These are phyloP conservation scores for Wickerhamiella kurtzmanii DNA, from an alignment of 805 yeast species.

Conservation along the genomic window DNA sequence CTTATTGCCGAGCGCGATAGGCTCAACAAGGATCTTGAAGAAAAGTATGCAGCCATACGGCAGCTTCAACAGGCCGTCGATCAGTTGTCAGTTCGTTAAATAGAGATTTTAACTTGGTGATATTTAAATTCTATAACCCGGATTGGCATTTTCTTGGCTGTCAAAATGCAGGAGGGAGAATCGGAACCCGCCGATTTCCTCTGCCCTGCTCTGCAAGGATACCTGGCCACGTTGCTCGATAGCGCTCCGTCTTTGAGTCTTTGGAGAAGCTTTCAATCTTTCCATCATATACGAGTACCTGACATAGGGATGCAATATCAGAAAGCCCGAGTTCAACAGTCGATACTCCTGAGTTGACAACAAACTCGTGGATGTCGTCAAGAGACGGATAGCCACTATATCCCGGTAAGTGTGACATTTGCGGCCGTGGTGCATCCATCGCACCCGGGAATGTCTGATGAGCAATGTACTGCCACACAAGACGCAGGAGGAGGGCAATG, in stretches of 20 bases:
- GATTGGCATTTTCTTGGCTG: no score
- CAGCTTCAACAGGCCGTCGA: slow-evolving; percentile 25
- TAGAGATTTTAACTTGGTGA: neutral
- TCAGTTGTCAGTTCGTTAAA: slow-evolving; percentile 9
- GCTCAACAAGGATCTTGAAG: slow-evolving; percentile 85
- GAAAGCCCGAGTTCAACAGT: slow-evolving; percentile 60
- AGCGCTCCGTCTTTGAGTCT: slow-evolving; percentile 35
- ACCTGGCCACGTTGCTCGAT: slow-evolving; percentile 68
- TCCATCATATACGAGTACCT: slow-evolving; percentile 78
- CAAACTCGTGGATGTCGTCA: slow-evolving; percentile 64
- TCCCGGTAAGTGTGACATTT: slow-evolving; percentile 41
- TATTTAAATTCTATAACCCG: no score
- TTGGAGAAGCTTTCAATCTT: slow-evolving; percentile 46
- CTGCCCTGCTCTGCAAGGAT: slow-evolving; percentile 17
- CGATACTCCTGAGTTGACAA: slow-evolving; percentile 57
- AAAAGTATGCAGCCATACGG: slow-evolving; percentile 43
- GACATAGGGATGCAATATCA: slow-evolving; percentile 73
- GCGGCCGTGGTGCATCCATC: slow-evolving; percentile 32
- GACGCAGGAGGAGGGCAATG: slow-evolving; percentile 67
- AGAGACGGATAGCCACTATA: slow-evolving; percentile 55
- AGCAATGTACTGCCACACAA: slow-evolving; percentile 79
- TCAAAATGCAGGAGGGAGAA: neutral
- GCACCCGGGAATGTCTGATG: slow-evolving; percentile 64
- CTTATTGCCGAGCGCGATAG: slow-evolving; percentile 90
- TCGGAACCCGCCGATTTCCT: neutral